A percentile compares a stretch with the other conserved stretches of the same genome.
phyloP scores from a whole-genome alignment of 805 yeast species.

The Wickerhamiella sorbophila region DNA sequence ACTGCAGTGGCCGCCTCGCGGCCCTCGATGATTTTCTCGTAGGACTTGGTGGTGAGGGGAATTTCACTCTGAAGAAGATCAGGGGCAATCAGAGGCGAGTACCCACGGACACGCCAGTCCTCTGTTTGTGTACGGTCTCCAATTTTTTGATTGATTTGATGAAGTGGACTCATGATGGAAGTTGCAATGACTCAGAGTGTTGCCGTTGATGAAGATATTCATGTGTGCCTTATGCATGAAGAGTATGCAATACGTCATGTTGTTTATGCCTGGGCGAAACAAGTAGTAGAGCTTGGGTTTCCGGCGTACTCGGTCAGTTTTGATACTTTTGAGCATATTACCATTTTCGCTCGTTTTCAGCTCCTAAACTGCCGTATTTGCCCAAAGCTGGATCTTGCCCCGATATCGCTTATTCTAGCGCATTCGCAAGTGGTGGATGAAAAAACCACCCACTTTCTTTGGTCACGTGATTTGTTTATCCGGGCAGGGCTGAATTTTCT shows the following conservation, averaged over 20 bases:
- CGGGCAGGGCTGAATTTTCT: not conserved
- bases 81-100: constrained; percentile 93
- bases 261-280: no score
- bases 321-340: no score
- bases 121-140: constrained; percentile 18
- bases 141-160: constrained; percentile 16
- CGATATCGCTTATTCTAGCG: not conserved
- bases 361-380: no score
- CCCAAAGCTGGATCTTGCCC: no score
- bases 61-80: constrained; percentile 78
- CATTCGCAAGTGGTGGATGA: not conserved
- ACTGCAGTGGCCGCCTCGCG: constrained; percentile 63
- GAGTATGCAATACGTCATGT: no score
- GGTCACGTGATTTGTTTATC: not conserved
- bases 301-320: no score
- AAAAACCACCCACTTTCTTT: not conserved
- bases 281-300: no score
- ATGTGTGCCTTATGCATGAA: no score
- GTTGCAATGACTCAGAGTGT: not conserved
- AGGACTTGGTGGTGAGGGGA: constrained; percentile 48
- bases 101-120: constrained; percentile 45
- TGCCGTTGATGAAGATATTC: no score
- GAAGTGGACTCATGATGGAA: constrained; percentile 14
- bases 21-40: constrained; percentile 53
- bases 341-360: no score